Base-by-base conservation (phyloP, 768 basidiomycete genomes). In the Collybia mongolica region DNA sequence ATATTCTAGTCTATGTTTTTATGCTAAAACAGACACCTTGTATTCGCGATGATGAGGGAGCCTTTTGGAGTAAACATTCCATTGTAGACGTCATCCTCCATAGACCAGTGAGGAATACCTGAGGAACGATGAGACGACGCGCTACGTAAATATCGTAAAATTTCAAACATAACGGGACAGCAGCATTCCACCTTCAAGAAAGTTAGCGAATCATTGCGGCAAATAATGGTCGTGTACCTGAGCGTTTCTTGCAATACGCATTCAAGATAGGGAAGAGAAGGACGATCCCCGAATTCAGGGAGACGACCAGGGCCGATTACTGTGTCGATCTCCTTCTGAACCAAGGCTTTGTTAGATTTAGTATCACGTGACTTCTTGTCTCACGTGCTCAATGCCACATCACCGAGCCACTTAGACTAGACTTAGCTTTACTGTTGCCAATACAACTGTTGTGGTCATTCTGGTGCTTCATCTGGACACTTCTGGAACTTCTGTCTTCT, bases 241-340 rank as follows among this genome's bases (percentile, higher is more conserved):
- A 60, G 22, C 2, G 49, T 51, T 44, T 60, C 58, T 23, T 57
- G 56, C 2, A 60, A 15, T 2, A 61, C 2, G 24, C 54, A 55
- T 47, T 60, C 54, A 17, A 67, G 23, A 48, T 63, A 67, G 1
- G 63, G 58, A 3, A 67, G 51, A 35, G 36, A 39, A 22, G 44
- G 45, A 19, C 59, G 37, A 39, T 67, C 65, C 8, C 46, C 46
- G 35, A 66, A 51, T 22, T 49, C 54, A 4, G 68, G 68, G 37
- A 69, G 57, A 18, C 66, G 52, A 18, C 55, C 53, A 9, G 39
- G 8, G 12, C 65, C 65, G 12, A 65, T 41, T 15, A 66, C 56
- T 5, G 44, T 17, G 44, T 67, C 65, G 20, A 69, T 55, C 49
- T 70, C 65, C 24, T 52, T 55, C 49, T 69, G 68, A n/a, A 60